Base-by-base conservation (phyloP, 2,329 filamentous ascomycete genomes). In the Colletotrichum brevisporum region DNA sequence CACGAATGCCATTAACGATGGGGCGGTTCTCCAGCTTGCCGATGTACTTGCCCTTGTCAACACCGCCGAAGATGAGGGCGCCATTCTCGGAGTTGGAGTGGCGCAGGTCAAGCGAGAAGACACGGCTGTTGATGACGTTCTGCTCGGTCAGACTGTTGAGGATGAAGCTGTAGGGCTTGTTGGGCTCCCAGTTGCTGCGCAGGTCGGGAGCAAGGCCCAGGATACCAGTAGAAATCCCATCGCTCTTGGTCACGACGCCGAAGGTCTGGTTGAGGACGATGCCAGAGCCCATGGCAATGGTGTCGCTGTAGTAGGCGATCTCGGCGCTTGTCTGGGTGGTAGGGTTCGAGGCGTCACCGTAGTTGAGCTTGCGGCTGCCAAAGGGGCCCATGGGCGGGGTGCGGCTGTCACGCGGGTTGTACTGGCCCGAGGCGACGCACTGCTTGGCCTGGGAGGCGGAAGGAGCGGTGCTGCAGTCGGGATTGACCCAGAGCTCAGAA, bases 401-500 rank as follows among this genome's bases (percentile, higher is more conserved):
- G 5, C 74, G 73, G 16, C 85, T 87, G 55, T 78, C 74, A 1
- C 62, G 63, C 5, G 83, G 82, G 48, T 86, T 78, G 72, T 86
- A 88, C 48, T 79, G 76, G 3, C 85, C 82, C 59, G 84, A 84
- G 0, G 71, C 47, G 0, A 70, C 13, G 74, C 85, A 88, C 53
- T 82, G 79, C 0, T 76, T 61, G 3, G 75, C 72, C 43, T 83
- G 77, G 1, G 73, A 72, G 6, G 76, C 70, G 6, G 77, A 76
- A 6, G 76, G 79, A 0, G 84, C 79, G 5, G 78, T 79, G 4
- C 74, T 60, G 73, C 86, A 88, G 60, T 82, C 77, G 1, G 86
- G 85, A 68, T 88, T 86, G 51, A 88, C 83, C 86, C 86, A 88
- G 8, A 88, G 81, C 74, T 87, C 85, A 70, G 83, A 83, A 5